phyloP scores from a whole-genome alignment of 768 basidiomycete species.

The Suillus plorans region DNA sequence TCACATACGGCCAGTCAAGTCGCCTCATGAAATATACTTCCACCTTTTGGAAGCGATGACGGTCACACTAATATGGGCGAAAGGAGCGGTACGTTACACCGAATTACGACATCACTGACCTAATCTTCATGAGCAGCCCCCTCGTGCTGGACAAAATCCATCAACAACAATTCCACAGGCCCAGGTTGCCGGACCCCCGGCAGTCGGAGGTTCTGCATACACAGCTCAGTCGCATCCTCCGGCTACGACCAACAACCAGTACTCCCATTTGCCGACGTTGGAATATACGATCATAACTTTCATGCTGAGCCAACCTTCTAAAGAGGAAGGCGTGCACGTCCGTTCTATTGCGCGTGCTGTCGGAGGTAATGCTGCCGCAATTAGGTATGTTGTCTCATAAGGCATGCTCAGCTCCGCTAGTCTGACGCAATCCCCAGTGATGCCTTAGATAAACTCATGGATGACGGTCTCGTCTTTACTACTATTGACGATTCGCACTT shows the following conservation, averaged over 20 bases:
- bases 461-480: conserved; percentile 76
- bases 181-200: conserved; percentile 1
- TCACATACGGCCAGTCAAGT: conserved; percentile 65
- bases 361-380: conserved; percentile 53
- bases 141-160: conserved; percentile 29
- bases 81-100: conserved; percentile 56
- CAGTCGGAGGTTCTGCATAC: conserved; percentile 40
- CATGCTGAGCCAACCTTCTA: conserved; percentile 47
- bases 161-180: conserved; percentile 14
- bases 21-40: conserved; percentile 78
- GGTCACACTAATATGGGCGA: conserved; percentile 62
- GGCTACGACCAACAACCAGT: conserved; percentile 40
- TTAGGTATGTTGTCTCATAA: conserved; percentile 49
- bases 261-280: conserved; percentile 54
- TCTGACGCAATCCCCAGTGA: conserved; percentile 41
- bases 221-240: conserved; percentile 32
- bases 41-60: conserved; percentile 77
- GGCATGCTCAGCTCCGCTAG: conserved; percentile 2
- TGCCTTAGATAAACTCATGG: conserved; percentile 76
- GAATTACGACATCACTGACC: background rate
- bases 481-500: conserved; percentile 85
- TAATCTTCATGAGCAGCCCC: conserved; percentile 26
- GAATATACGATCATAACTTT: conserved; percentile 68
- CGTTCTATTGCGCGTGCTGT: conserved; percentile 67
- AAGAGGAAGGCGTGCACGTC: conserved; percentile 73